Conservation (phyloP, 768 basidiomycete species). For the Gymnopilus junonius region DNA sequence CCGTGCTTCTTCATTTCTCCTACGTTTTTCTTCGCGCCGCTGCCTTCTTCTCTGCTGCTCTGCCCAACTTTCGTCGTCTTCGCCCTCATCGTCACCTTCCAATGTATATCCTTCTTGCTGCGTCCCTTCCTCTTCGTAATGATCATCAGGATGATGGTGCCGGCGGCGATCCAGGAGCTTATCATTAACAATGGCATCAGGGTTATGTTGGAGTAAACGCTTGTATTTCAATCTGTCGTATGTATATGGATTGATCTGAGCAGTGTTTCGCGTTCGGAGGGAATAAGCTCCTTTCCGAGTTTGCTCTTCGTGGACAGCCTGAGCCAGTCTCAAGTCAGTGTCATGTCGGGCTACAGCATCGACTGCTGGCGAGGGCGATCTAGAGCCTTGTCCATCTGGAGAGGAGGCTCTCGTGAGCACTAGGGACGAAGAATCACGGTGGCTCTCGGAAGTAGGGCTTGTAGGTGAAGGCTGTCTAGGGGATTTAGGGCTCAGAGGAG, state of each 20-base stretch:
- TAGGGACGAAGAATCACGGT: neutral
- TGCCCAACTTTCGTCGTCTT: conserved; percentile 24
- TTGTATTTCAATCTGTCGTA: conserved; percentile 60
- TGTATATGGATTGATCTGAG: conserved; percentile 66
- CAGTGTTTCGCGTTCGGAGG: conserved; percentile 55
- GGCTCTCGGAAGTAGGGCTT: neutral
- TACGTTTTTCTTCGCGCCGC: neutral
- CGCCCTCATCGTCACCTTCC: conserved; percentile 14
- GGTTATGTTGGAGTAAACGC: conserved; percentile 50
- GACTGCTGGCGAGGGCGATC: neutral
- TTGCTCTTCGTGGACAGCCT: neutral
- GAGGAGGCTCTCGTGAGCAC: neutral
- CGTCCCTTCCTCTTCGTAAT: conserved; percentile 37
- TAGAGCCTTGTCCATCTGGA: neutral
- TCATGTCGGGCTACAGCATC: neutral
- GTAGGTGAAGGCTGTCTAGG: neutral
- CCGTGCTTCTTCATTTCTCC: conserved; percentile 4
- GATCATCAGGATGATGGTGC: conserved; percentile 29
- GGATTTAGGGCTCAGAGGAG: neutral
- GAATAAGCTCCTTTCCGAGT: conserved; percentile 46
- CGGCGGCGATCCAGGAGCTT: conserved; percentile 35
- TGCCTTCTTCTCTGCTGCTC: conserved; percentile 15
- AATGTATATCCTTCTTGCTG: conserved; percentile 22
- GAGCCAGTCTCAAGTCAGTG: neutral
- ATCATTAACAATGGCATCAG: conserved; percentile 70